Evolutionary conservation across 805 yeast species (phyloP).

Genomic region (Tetrapisispora arboricola): DNA sequence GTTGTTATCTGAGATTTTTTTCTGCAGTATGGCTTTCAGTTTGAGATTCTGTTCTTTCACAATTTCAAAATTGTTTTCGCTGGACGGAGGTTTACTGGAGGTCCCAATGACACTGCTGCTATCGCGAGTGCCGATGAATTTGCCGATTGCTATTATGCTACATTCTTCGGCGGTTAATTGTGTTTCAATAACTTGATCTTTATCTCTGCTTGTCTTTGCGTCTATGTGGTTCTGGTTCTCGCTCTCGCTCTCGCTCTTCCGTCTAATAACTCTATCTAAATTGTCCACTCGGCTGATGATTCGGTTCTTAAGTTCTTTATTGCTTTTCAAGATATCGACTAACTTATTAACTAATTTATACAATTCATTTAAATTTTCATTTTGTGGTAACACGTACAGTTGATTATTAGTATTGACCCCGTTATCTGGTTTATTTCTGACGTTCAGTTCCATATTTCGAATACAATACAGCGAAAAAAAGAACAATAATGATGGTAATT

Average conservation of each 20-base stretch:
- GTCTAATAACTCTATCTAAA: not conserved
- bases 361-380: constrained; percentile 3
- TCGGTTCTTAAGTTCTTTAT: not conserved
- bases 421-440: not conserved
- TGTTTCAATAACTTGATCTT: too few species aligned
- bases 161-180: not conserved
- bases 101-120: not conserved
- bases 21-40: constrained; percentile 4
- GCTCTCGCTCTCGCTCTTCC: not conserved
- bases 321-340: not conserved
- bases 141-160: not conserved
- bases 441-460: not conserved
- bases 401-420: too few species aligned
- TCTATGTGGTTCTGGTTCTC: too few species aligned
- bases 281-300: not conserved
- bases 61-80: not conserved
- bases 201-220: too few species aligned
- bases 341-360: constrained; percentile 1
- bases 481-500: too few species aligned
- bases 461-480: too few species aligned
- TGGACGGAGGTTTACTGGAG: too few species aligned
- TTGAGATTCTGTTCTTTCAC: constrained; percentile 10
- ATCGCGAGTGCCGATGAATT: too few species aligned
- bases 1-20: not conserved
- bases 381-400: constrained; percentile 4